phyloP scores from a whole-genome alignment of 345 rosid species.

The Citrus glauca region DNA sequence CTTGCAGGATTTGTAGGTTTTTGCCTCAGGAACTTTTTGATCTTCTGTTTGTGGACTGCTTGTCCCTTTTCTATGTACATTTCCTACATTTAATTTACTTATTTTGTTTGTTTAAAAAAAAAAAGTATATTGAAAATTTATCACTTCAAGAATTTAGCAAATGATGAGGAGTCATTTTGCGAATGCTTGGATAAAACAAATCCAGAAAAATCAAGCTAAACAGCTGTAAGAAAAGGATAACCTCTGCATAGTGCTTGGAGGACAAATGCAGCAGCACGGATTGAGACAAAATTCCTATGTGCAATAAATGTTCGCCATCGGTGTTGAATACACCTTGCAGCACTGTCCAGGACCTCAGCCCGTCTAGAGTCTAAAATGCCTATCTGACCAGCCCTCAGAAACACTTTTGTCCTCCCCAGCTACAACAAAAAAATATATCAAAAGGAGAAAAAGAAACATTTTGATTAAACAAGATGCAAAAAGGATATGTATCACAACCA shows the following conservation, averaged over 20 bases:
- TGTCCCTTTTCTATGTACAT: too few relatives aligned
- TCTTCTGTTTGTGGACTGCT: too few relatives aligned
- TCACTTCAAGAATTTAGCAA: too few relatives aligned
- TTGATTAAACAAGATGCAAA: background rate
- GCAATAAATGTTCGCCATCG: slow-evolving; percentile 57
- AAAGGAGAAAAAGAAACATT: slow-evolving; percentile 11
- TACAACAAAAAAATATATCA: slow-evolving; percentile 29
- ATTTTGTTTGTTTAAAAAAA: too few relatives aligned
- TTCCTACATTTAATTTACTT: too few relatives aligned
- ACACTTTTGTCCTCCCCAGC: slow-evolving; percentile 95
- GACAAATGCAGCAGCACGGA: slow-evolving; percentile 52
- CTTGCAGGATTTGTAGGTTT: too few relatives aligned
- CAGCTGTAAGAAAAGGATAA: slow-evolving; percentile 16
- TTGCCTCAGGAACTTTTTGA: too few relatives aligned
- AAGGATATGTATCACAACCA: background rate
- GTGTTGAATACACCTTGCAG: slow-evolving; percentile 76
- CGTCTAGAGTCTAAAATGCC: slow-evolving; percentile 80
- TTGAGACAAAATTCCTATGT: slow-evolving; percentile 48
- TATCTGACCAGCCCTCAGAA: slow-evolving; percentile 97
- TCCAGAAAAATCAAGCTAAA: background rate
- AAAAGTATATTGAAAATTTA: background rate
- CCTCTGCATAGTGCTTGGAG: slow-evolving; percentile 93
- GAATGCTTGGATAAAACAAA: background rate
- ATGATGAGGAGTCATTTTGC: background rate
- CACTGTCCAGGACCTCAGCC: slow-evolving; percentile 79